phyloP scores from a whole-genome alignment of 1,284 basidiomycete species.

The Leccinum subrobustum region DNA sequence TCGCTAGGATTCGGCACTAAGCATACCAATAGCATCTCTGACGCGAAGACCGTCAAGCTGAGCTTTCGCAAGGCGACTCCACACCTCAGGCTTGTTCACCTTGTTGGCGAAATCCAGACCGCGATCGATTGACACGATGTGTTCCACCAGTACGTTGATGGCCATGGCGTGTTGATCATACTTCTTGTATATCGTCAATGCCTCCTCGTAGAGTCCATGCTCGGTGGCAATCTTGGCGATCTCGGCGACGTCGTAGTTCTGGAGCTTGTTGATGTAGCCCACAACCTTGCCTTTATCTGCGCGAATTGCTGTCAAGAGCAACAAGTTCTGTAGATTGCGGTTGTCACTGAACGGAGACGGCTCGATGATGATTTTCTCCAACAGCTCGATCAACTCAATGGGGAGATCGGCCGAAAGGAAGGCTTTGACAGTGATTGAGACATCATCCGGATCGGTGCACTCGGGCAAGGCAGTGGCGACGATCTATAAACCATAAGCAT shows the following conservation, averaged over 20 bases:
- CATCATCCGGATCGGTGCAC: slow-evolving; percentile 97
- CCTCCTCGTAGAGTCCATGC: slow-evolving; percentile 95
- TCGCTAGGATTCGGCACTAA: neutral
- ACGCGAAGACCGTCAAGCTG: slow-evolving; percentile 98
- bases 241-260: slow-evolving; percentile 93
- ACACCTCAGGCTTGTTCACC: slow-evolving; percentile 95
- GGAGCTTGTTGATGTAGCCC: slow-evolving; percentile 96
- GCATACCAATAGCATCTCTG: slow-evolving; percentile 92
- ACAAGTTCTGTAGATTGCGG: slow-evolving; percentile 90
- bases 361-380: slow-evolving; percentile 99
- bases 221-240: slow-evolving; percentile 98
- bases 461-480: slow-evolving; percentile 95
- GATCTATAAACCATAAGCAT: slow-evolving; percentile 49
- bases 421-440: slow-evolving; percentile 97
- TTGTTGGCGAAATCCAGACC: slow-evolving; percentile 96
- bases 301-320: slow-evolving; percentile 94
- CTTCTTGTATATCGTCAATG: slow-evolving; percentile 95
- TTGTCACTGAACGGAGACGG: slow-evolving; percentile 98
- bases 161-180: slow-evolving; percentile 92
- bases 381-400: slow-evolving; percentile 93
- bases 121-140: slow-evolving; percentile 97
- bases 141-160: slow-evolving; percentile 97
- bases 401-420: slow-evolving; percentile 98
- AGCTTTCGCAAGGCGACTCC: slow-evolving; percentile 98
- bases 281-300: slow-evolving; percentile 99